phyloP scores from a whole-genome alignment of 2,329 filamentous ascomycete species.

The Endocalyx cinctus region DNA sequence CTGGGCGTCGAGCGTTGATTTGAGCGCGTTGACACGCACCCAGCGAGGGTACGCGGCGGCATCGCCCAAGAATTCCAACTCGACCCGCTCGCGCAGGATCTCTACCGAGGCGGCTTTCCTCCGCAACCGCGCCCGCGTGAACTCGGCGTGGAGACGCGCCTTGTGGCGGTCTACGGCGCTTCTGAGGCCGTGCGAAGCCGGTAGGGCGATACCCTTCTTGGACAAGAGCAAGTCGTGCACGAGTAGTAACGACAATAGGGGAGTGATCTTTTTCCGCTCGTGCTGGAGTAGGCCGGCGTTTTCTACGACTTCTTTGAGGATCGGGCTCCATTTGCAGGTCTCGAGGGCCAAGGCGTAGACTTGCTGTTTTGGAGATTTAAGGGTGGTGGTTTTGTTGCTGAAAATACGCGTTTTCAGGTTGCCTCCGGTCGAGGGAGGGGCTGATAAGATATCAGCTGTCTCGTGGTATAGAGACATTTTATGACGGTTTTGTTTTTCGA shows the following conservation, averaged over 20 bases:
- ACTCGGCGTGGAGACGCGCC: slow-evolving; percentile 72
- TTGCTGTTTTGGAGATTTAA: slow-evolving; percentile 75
- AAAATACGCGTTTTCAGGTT: slow-evolving; percentile 87
- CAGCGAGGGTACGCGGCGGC: slow-evolving; percentile 70
- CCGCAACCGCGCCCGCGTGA: slow-evolving; percentile 73
- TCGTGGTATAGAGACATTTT: slow-evolving; percentile 94
- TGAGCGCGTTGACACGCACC: slow-evolving; percentile 81
- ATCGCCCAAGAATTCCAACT: slow-evolving; percentile 45
- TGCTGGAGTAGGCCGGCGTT: slow-evolving; percentile 67
- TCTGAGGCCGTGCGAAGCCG: slow-evolving; percentile 72
- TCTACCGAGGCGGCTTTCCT: slow-evolving; percentile 66
- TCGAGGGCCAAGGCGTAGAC: slow-evolving; percentile 85
- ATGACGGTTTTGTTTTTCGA: slow-evolving; percentile 1
- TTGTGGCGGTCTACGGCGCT: slow-evolving; percentile 76
- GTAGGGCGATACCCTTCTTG: slow-evolving; percentile 77
- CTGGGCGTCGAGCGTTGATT: slow-evolving; percentile 65
- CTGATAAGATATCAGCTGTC: slow-evolving; percentile 69
- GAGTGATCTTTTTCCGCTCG: slow-evolving; percentile 89
- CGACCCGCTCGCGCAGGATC: slow-evolving; percentile 56
- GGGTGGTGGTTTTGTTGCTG: slow-evolving; percentile 59
- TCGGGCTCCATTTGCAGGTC: slow-evolving; percentile 81
- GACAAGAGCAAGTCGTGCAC: slow-evolving; percentile 81
- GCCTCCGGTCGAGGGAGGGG: slow-evolving; percentile 61
- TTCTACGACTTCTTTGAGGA: slow-evolving; percentile 88
- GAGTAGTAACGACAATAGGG: slow-evolving; percentile 73